Evolutionary conservation across 352 stramenopile genomes (phyloP).

Genomic region (Phytophthora cactorum): DNA sequence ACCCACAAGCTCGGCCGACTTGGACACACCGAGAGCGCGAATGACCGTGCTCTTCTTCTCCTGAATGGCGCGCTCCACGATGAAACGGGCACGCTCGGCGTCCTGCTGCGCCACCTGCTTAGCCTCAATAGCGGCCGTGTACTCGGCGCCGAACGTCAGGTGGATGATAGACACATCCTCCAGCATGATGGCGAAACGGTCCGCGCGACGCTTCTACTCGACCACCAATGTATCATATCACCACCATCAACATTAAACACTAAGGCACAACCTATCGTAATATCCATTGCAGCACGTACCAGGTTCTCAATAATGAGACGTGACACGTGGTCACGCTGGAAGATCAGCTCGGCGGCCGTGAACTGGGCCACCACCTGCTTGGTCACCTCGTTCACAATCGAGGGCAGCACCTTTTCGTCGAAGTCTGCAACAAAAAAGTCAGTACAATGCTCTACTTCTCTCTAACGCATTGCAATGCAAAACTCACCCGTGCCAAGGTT

Average conservation of each 20-base stretch:
- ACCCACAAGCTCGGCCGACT: conserved; percentile 98
- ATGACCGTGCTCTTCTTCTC: conserved; percentile 99
- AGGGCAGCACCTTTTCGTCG: conserved; percentile 98
- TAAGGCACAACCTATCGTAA: background rate
- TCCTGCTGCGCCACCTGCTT: conserved; percentile 99
- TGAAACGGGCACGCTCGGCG: conserved; percentile 97
- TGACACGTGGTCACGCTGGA: conserved; percentile 98
- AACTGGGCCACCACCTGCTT: conserved; percentile 99
- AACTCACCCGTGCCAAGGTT: conserved; percentile 90
- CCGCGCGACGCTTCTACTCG: conserved; percentile 75
- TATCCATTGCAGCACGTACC: conserved; percentile 54
- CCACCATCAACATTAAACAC: conserved; percentile 12
- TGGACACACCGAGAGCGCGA: conserved; percentile 97
- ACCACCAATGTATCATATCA: conserved; percentile 11
- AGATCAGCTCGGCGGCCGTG: conserved; percentile 99
- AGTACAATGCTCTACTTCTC: background rate
- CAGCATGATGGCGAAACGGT: conserved; percentile 94
- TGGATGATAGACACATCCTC: conserved; percentile 99
- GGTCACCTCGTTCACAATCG: conserved; percentile 99
- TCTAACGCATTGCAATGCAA: background rate
- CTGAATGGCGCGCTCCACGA: conserved; percentile 98
- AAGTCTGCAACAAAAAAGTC: conserved; percentile 84
- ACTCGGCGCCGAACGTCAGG: conserved; percentile 98
- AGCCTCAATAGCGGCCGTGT: conserved; percentile 98
- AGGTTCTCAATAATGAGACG: conserved; percentile 95